Conservation (phyloP, 2,329 filamentous ascomycete genomes). For the Akanthomyces muscarius region DNA sequence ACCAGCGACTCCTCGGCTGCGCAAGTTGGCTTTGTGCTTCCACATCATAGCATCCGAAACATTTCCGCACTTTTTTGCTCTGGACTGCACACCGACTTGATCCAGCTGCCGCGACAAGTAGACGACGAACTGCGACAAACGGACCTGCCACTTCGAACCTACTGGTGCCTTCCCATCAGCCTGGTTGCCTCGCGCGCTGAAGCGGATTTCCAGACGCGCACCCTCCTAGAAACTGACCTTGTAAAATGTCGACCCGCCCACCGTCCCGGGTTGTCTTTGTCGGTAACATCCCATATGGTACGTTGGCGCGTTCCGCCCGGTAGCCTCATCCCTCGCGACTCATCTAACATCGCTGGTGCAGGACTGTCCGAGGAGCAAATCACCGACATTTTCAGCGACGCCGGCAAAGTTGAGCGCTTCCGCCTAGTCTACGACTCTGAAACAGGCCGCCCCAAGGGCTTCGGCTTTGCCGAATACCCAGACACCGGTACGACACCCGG, state of each 20-base stretch:
- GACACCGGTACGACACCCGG: constrained; percentile 63
- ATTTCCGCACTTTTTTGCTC: not conserved
- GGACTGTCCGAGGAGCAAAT: constrained; percentile 96
- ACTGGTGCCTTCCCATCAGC: not conserved
- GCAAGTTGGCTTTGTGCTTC: not conserved
- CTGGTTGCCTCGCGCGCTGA: not conserved
- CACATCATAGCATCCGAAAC: not conserved
- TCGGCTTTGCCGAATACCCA: constrained; percentile 93
- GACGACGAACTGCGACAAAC: not conserved
- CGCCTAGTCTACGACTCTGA: constrained; percentile 93
- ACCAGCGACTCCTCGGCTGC: not conserved
- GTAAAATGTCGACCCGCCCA: constrained; percentile 67
- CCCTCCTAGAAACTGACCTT: not conserved
- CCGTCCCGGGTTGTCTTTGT: constrained; percentile 79
- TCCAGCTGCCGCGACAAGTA: not conserved
- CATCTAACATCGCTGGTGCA: constrained; percentile 32
- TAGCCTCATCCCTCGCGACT: too few relatives aligned
- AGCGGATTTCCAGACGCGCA: not conserved
- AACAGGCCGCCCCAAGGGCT: constrained; percentile 90
- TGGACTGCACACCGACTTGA: not conserved
- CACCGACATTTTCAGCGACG: constrained; percentile 84
- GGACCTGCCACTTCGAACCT: not conserved
- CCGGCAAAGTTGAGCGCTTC: constrained; percentile 87
- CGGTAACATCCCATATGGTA: constrained; percentile 81
- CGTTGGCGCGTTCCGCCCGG: constrained; percentile 20